phyloP scores from a whole-genome alignment of 495 filamentous ascomycete species.

The Penicillium silybi region DNA sequence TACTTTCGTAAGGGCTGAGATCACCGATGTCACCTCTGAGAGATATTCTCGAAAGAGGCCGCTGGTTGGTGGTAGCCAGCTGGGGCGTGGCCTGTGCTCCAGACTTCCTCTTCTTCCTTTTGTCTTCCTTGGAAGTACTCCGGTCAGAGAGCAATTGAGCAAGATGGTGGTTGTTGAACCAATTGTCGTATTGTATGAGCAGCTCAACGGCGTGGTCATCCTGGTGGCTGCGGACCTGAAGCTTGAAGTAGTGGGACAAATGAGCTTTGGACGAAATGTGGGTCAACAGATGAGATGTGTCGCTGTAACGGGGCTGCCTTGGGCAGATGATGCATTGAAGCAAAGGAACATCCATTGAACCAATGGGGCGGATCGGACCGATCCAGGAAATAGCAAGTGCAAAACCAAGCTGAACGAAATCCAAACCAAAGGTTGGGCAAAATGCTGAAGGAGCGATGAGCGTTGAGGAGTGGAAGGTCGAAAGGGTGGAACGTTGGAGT shows the following conservation, averaged over 20 bases:
- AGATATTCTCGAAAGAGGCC: constrained; percentile 1
- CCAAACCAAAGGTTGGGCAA: constrained; percentile 5
- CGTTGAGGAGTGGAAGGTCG: neutral
- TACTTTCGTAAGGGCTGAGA: neutral
- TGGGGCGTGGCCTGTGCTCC: constrained; percentile 3
- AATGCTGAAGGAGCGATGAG: constrained; percentile 17
- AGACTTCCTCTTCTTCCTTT: constrained; percentile 41
- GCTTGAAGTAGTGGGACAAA: constrained; percentile 67
- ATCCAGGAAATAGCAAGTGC: constrained; percentile 28
- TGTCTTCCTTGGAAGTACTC: constrained; percentile 66
- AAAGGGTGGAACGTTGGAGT: neutral
- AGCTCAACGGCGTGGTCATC: constrained; percentile 48
- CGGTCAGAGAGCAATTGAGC: constrained; percentile 65
- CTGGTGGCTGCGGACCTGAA: constrained; percentile 58
- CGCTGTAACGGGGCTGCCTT: constrained; percentile 73
- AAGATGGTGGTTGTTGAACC: constrained; percentile 64
- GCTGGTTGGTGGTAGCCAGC: neutral
- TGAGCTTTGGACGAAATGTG: constrained; percentile 85
- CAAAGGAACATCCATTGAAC: constrained; percentile 50
- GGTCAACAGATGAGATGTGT: constrained; percentile 83
- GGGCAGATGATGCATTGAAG: constrained; percentile 78
- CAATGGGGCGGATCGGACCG: constrained; percentile 5
- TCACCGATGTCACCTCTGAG: neutral
- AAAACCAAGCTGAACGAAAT: constrained; percentile 8
- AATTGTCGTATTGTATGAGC: constrained; percentile 60